These are phyloP conservation scores for Penicillium arizonense DNA, from an alignment of 495 filamentous ascomycete genomes.

Conservation along the genomic window DNA sequence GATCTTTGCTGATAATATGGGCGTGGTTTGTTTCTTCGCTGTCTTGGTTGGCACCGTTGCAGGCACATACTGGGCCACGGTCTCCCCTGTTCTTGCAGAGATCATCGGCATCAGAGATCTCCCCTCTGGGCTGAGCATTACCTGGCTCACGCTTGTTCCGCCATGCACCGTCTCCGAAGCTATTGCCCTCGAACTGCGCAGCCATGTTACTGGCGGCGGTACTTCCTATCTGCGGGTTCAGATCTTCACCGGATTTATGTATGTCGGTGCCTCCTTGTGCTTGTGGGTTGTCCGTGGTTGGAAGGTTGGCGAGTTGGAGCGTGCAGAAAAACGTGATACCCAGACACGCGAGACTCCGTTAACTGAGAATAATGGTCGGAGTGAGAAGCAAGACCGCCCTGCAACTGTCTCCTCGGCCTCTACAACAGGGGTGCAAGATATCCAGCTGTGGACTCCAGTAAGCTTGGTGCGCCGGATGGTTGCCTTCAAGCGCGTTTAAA, in stretches of 20 bases:
- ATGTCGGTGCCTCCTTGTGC: constrained; percentile 56
- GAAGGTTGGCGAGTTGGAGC: constrained; percentile 58
- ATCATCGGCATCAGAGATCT: constrained; percentile 72
- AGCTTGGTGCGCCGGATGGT: constrained; percentile 33
- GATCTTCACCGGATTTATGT: constrained; percentile 66
- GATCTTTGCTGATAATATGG: constrained; percentile 66
- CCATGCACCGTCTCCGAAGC: constrained; percentile 75
- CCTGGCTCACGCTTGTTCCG: constrained; percentile 70
- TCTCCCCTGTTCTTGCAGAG: constrained; percentile 73
- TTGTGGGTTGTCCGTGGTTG: constrained; percentile 48
- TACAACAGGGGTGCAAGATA: neutral
- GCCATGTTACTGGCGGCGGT: constrained; percentile 32
- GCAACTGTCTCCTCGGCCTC: constrained; percentile 2
- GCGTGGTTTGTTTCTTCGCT: constrained; percentile 67
- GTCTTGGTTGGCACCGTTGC: constrained; percentile 68
- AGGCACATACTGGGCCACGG: constrained; percentile 69
- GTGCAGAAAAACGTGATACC: constrained; percentile 19
- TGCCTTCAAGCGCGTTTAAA: constrained; percentile 33
- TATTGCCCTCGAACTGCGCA: constrained; percentile 67
- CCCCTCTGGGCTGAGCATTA: constrained; percentile 70
- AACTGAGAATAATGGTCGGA: neutral
- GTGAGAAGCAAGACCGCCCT: constrained; percentile 17
- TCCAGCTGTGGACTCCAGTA: constrained; percentile 26
- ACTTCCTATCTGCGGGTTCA: constrained; percentile 60
- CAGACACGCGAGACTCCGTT: constrained; percentile 9